These are phyloP conservation scores for Metarhizium sp. DNA, from an alignment of 2,329 filamentous ascomycete genomes.

Conservation along the genomic window DNA sequence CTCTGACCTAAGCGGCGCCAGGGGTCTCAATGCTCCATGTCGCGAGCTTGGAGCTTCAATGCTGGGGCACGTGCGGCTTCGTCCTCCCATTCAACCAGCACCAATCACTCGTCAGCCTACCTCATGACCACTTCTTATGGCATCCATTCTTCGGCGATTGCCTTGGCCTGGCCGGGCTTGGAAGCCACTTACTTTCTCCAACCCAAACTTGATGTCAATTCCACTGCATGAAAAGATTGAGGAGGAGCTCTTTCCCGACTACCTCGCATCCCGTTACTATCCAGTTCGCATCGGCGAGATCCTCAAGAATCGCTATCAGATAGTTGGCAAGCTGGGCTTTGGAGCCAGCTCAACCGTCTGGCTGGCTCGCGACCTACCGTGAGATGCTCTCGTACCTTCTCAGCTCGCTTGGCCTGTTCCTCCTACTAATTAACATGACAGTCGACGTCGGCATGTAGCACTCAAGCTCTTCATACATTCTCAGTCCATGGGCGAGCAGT, in stretches of 20 bases:
- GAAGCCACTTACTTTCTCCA: conserved; percentile 11
- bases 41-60: too few species aligned
- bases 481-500: background rate
- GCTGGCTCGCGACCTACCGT: conserved; percentile 25
- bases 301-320: conserved; percentile 20
- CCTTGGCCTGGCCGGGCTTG: conserved; percentile 1
- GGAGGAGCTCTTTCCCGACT: conserved; percentile 13
- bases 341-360: conserved; percentile 32
- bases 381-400: background rate
- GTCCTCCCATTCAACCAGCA: too few species aligned
- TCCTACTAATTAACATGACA: background rate
- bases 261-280: conserved; percentile 14
- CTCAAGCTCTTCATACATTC: background rate
- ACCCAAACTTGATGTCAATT: background rate
- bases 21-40: too few species aligned
- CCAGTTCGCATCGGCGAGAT: conserved; percentile 15
- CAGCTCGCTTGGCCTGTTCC: too few species aligned
- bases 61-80: too few species aligned
- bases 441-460: background rate
- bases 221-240: conserved; percentile 7
- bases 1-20: too few species aligned
- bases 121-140: background rate
- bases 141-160: conserved; percentile 5
- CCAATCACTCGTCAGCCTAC: too few species aligned
- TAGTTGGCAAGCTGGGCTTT: conserved; percentile 31